Percentiles rank a stretch among this genome's conserved stretches.
These are phyloP conservation scores for Vaccinium macrocarpon DNA, from an alignment of 148 eudicot genomes.

Conservation along the genomic window DNA sequence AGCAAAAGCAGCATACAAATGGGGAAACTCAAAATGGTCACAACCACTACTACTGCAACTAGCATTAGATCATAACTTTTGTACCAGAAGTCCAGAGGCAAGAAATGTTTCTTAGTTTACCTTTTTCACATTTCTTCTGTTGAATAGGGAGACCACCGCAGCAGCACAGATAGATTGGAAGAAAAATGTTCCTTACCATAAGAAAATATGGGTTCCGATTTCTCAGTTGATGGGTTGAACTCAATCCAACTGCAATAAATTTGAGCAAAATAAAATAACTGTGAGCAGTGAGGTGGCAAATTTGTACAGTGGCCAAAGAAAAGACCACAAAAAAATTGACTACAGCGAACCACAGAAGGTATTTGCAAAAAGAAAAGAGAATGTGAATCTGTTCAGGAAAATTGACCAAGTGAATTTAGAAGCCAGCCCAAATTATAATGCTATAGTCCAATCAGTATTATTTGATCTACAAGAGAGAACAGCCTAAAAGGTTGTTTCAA, in stretches of 20 bases:
- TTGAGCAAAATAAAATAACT: neutral
- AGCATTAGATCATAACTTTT: neutral
- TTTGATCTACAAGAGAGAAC: neutral
- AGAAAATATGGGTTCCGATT: slow-evolving; percentile 38
- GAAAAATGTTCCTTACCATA: slow-evolving; percentile 37
- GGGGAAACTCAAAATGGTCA: neutral
- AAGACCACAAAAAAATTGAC: neutral
- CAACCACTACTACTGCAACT: neutral
- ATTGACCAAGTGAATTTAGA: neutral
- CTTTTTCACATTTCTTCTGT: slow-evolving; percentile 48
- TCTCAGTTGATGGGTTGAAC: slow-evolving; percentile 33
- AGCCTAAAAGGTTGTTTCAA: neutral
- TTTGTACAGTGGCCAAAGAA: neutral
- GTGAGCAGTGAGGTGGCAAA: neutral
- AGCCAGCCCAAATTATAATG: neutral
- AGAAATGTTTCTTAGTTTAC: slow-evolving; percentile 24
- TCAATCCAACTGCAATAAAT: slow-evolving; percentile 55
- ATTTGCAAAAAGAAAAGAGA: neutral
- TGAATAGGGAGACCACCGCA: slow-evolving; percentile 68
- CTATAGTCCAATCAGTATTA: neutral
- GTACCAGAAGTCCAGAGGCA: neutral
- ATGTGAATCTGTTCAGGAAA: neutral
- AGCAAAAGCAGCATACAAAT: slow-evolving; percentile 2
- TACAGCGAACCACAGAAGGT: neutral
- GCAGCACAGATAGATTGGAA: slow-evolving; percentile 42